Evolutionary conservation across 352 stramenopile species (phyloP), one percentile per base, ranked within the genome.

Genomic region (Achlya hypogyna): DNA sequence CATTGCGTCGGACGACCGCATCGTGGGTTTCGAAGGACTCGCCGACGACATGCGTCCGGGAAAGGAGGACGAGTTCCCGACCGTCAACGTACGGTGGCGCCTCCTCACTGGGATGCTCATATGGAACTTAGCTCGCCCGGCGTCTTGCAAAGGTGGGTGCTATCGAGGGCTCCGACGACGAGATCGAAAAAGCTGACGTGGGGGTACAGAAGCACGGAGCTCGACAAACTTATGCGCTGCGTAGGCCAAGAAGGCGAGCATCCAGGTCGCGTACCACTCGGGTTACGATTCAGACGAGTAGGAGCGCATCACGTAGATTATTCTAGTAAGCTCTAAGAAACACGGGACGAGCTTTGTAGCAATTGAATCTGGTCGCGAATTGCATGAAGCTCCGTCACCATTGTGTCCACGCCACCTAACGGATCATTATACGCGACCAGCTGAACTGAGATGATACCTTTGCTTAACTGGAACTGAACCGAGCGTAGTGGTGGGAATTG

Each of bases 1-100:
- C 16, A 87, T 98, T 53, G 94, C 93, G 8, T 82, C 93, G 69
- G 87, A 96, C 51, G 81, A 95, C 5, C 79, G 84, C 6, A 76
- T 98, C 34, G 69, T 91, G 12, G 96, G 95, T 45, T 98, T 98
- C 70, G 90, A 98, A 59, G 94, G 97, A 53, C 78, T 98, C 16
- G 89, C 84, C 25, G 87, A 82, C 14, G 81, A 70, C 12, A 68
- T 72, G 77, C 54, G 34, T 63, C 72, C 75, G 65, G 71, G 72
- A 20, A 80, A 75, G 10, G 74, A 74, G 18, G 84, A 70, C 27
- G 81, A 89, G 32, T 89, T 89, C 64, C 78, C 78, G 47, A 89
- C 81, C 45, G 69, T 71, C 51, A 78, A 82, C 29, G 82, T 91
- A 63, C 63, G 75, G 18, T 12, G 29, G 18, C 25, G 16, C 60